Evolutionary conservation across 2,329 filamentous ascomycete genomes (phyloP), one percentile per base, ranked within the genome.

Genomic region (Alternaria sp.): DNA sequence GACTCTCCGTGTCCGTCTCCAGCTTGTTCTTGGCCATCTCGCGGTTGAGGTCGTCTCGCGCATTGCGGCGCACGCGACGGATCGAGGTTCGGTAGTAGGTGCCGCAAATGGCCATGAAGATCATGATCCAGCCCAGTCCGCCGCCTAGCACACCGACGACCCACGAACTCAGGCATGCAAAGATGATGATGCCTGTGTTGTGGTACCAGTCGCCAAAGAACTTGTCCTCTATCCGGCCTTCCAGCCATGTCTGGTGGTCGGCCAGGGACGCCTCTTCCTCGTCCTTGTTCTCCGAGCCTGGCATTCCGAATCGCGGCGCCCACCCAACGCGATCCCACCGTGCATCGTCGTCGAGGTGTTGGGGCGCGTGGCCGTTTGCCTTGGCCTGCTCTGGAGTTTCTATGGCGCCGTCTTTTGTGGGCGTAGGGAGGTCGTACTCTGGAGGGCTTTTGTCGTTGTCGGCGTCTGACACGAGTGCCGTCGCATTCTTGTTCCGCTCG

Each of bases 171-270:
- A 99, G 83, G 75, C 93, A 97, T 52, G 94, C 93, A 75, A 99
- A 97, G 67, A 94, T 85, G 75, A 99, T 97, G 63, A 99, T 83
- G n/a, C 85, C 95, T 3, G 94, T 89, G 78, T 99, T 99, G 79
- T 99, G 94, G 79, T 98, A 99, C 95, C 95, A 99, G 78, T 98
- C 91, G 75, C 95, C 95, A 77, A 91, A 99, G 78, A 96, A 92
- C 75, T 92, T 92, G 75, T 98, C 94, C 42, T 94, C 88, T 36
- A 99, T 80, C 78, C 89, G 90, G 61, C 88, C 86, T 76, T 99
- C 96, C 24, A 98, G 79, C 82, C 90, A 92, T 1, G 93, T 97
- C 72, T 93, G 88, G 77, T 97, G 94, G 74, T 99, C 94, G 39
- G 95, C 84, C 72, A 96, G 77, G 61, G 88, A 93, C 46, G 78